phyloP scores from a whole-genome alignment of 139 green algal species.

The Deuterostichococcus epilithicus region DNA sequence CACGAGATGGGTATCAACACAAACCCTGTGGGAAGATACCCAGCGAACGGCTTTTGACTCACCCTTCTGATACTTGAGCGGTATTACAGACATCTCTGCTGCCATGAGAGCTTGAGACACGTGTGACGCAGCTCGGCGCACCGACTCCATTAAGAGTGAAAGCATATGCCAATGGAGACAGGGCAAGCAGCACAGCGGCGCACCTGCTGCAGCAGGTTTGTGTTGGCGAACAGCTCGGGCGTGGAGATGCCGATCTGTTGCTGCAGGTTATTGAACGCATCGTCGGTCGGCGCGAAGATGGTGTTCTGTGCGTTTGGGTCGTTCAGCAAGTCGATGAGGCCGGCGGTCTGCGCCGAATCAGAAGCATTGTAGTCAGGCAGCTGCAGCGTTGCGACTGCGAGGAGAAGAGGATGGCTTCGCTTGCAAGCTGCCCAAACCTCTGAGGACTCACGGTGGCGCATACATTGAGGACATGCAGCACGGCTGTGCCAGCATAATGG shows the following conservation, averaged over 20 bases:
- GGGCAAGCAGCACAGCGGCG: not conserved
- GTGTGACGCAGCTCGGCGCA: too few species aligned
- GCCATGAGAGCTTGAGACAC: not conserved
- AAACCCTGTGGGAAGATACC: too few species aligned
- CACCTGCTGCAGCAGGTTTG: not conserved
- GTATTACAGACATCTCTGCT: not conserved
- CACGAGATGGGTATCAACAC: too few species aligned
- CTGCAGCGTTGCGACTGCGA: too few species aligned
- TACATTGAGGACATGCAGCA: too few species aligned
- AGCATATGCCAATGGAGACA: not conserved
- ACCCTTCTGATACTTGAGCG: too few species aligned
- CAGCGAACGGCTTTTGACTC: too few species aligned
- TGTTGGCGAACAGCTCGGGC: conserved; percentile 23
- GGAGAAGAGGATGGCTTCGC: too few species aligned
- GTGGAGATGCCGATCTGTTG: conserved; percentile 23
- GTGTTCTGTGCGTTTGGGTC: conserved; percentile 20
- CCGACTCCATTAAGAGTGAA: not conserved
- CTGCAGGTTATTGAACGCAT: conserved; percentile 30
- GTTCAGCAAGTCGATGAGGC: conserved; percentile 11
- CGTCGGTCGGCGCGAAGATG: conserved; percentile 48
- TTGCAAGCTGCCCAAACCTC: too few species aligned
- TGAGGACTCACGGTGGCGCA: too few species aligned
- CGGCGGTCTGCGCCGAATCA: not conserved
- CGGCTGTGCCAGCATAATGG: too few species aligned
- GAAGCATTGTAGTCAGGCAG: not conserved